Evolutionary conservation across 1,284 basidiomycete genomes (phyloP).

Genomic region (Heterobasidion irregulare): DNA sequence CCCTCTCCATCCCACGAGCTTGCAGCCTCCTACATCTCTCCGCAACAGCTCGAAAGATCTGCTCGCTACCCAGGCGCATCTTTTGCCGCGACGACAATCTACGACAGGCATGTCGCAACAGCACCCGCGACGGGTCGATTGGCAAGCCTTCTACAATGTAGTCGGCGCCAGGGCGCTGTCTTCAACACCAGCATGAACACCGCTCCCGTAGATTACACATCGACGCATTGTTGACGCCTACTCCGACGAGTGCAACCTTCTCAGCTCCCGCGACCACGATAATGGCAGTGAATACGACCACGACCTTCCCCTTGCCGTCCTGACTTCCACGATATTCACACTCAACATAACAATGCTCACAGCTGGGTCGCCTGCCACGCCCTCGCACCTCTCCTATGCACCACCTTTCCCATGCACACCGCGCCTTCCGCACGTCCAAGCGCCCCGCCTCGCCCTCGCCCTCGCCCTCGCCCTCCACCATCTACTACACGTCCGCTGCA

Average conservation of each 20-base stretch:
- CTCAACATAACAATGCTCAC: neutral
- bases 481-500: constrained; percentile 44
- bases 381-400: constrained; percentile 2
- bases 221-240: no score
- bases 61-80: neutral
- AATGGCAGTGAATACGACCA: no score
- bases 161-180: no score
- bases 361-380: neutral
- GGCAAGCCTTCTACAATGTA: no score
- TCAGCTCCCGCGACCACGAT: no score
- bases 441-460: constrained; percentile 47
- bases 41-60: constrained; percentile 14
- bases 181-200: no score
- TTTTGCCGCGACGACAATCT: no score
- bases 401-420: constrained; percentile 13
- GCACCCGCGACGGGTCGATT: neutral
- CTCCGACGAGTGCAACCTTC: no score
- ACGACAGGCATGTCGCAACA: neutral
- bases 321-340: constrained; percentile 11
- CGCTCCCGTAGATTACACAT: constrained; percentile 10
- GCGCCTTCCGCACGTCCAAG: constrained; percentile 39
- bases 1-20: constrained; percentile 65
- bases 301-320: no score
- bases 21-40: constrained; percentile 28
- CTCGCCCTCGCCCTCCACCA: constrained; percentile 54